Percentiles rank a stretch among this genome's conserved stretches.
Conservation (phyloP, 2,329 filamentous ascomycete species). For the Phyllosticta capitalensis region DNA sequence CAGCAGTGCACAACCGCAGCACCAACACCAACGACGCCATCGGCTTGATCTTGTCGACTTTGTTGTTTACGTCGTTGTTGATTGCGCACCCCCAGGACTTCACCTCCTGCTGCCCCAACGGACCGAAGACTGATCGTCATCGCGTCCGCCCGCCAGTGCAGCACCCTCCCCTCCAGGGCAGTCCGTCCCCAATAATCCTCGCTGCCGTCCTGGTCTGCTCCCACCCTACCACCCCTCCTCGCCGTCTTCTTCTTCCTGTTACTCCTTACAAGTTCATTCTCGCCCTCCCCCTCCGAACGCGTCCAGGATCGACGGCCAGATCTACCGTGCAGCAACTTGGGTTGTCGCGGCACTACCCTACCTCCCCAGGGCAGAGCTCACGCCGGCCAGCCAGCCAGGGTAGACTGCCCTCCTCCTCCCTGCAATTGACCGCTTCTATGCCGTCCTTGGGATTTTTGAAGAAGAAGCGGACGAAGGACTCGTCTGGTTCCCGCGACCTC, state of each 20-base stretch:
- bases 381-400: conserved; percentile 20
- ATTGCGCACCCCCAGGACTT: background rate
- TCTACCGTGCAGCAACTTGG: conserved; percentile 12
- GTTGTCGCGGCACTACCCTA: conserved; percentile 9
- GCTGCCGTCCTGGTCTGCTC: no score
- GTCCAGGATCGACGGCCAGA: conserved; percentile 10
- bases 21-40: no score
- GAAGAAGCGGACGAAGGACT: conserved; percentile 97
- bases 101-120: background rate
- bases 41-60: no score
- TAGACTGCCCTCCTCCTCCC: conserved; percentile 16
- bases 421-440: conserved; percentile 47
- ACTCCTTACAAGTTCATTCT: background rate
- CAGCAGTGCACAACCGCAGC: no score
- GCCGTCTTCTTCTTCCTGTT: background rate
- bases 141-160: background rate
- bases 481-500: conserved; percentile 47
- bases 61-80: background rate
- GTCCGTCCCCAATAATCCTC: background rate
- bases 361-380: conserved; percentile 12
- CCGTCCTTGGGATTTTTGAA: conserved; percentile 93
- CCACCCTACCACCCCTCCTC: background rate
- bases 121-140: background rate
- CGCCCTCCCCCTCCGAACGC: conserved; percentile 3
- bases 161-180: background rate